phyloP scores from a whole-genome alignment of 2,329 filamentous ascomycete species.

The Tolypocladium tundrense region DNA sequence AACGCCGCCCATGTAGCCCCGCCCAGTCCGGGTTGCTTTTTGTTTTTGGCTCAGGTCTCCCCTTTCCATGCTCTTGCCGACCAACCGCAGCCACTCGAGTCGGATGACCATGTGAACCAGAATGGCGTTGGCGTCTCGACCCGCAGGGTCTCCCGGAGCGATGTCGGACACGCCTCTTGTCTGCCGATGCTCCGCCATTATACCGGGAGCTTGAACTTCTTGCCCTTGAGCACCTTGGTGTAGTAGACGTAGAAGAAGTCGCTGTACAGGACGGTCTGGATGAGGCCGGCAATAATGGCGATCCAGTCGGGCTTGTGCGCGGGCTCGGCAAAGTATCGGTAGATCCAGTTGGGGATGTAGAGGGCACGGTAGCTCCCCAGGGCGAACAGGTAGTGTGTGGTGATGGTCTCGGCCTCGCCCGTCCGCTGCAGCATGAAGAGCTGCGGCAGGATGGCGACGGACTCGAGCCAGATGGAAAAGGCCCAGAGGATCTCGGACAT shows the following conservation, averaged over 20 bases:
- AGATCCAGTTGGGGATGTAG: conserved; percentile 99
- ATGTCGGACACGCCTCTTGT: background rate
- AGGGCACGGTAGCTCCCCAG: conserved; percentile 83
- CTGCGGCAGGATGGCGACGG: conserved; percentile 92
- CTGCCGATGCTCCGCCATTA: conserved; percentile 30
- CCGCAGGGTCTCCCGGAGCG: background rate
- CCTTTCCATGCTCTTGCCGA: background rate
- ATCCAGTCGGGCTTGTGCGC: conserved; percentile 72
- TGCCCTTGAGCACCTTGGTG: conserved; percentile 84
- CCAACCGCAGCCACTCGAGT: background rate
- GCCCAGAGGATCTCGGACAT: conserved; percentile 86
- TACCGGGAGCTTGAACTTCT: conserved; percentile 79
- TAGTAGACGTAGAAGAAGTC: conserved; percentile 99
- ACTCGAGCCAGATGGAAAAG: conserved; percentile 97
- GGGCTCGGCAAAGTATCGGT: conserved; percentile 68
- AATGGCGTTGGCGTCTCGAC: background rate
- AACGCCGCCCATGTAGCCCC: conserved; percentile 20
- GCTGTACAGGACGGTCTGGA: conserved; percentile 93
- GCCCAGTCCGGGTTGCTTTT: background rate
- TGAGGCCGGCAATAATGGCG: conserved; percentile 74
- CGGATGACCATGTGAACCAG: background rate
- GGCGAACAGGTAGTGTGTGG: conserved; percentile 93
- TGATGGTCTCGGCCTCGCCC: conserved; percentile 98
- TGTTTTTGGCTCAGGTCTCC: background rate
- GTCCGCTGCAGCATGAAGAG: conserved; percentile 97